These are phyloP conservation scores for Carex littledalei DNA, from an alignment of 176 grass and related monocot species.

Conservation along the genomic window DNA sequence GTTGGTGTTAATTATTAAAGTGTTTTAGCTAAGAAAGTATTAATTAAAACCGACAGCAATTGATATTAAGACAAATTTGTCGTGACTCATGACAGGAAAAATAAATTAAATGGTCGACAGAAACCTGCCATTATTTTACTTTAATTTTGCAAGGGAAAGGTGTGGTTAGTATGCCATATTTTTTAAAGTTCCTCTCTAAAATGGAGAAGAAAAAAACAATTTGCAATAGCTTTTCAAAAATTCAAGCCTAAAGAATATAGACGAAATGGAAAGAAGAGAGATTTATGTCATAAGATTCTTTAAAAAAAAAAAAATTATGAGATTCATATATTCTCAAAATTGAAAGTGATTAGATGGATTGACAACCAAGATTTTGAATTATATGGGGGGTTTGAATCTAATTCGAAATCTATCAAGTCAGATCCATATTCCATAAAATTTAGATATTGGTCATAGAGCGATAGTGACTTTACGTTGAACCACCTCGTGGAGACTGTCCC, in stretches of 20 bases:
- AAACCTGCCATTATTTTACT: not conserved
- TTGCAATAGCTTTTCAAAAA: not conserved
- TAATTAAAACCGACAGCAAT: not conserved
- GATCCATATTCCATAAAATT: not conserved
- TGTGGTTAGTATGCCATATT: too few relatives aligned
- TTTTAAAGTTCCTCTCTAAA: too few relatives aligned
- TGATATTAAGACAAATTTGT: not conserved
- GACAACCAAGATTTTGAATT: not conserved
- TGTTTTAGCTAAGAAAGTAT: not conserved
- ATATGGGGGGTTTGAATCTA: not conserved
- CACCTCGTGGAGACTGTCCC: not conserved
- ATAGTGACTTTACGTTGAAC: constrained; percentile 8
- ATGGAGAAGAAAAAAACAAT: not conserved
- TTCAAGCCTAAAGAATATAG: not conserved
- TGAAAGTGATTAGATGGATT: not conserved
- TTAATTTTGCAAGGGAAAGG: not conserved
- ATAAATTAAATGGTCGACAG: not conserved
- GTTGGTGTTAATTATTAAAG: constrained; percentile 11
- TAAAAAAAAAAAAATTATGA: not conserved
- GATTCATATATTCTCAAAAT: not conserved
- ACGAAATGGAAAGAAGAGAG: not conserved
- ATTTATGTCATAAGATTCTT: not conserved
- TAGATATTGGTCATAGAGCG: not conserved
- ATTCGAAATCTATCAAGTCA: not conserved
- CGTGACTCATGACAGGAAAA: not conserved